These are phyloP conservation scores for Polymyxa betae DNA, from an alignment of 208 protist species.

Conservation along the genomic window DNA sequence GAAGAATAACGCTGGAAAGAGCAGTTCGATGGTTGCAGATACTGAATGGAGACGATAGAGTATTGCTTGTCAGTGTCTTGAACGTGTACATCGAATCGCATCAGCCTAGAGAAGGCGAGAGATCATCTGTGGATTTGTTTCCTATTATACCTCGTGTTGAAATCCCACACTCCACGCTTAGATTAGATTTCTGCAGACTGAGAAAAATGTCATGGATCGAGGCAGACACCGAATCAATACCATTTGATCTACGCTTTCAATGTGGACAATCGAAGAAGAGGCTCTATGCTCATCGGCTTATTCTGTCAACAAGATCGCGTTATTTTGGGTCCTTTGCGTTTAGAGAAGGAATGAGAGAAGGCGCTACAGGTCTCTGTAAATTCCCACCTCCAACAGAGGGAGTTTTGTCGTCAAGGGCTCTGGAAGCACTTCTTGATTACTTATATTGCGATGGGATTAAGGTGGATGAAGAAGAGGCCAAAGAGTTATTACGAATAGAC, in stretches of 20 bases:
- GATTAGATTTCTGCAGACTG: background rate
- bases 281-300: conserved; percentile 1
- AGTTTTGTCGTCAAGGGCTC: background rate
- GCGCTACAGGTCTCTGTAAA: background rate
- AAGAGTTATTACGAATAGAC: background rate
- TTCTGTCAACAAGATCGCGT: background rate
- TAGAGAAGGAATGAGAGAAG: conserved; percentile 12
- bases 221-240: background rate
- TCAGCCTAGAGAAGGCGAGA: too few relatives aligned
- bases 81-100: too few relatives aligned
- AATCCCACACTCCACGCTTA: background rate
- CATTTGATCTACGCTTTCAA: conserved; percentile 17
- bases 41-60: too few relatives aligned
- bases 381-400: background rate
- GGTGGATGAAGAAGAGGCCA: background rate
- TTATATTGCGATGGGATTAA: background rate
- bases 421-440: conserved; percentile 2
- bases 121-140: too few relatives aligned
- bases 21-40: too few relatives aligned
- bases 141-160: too few relatives aligned
- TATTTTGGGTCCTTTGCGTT: conserved; percentile 47
- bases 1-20: background rate
- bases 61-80: too few relatives aligned
- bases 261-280: background rate
- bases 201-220: background rate